phyloP scores from a whole-genome alignment of 306 rosid genomes.

The Dryas drummondii region DNA sequence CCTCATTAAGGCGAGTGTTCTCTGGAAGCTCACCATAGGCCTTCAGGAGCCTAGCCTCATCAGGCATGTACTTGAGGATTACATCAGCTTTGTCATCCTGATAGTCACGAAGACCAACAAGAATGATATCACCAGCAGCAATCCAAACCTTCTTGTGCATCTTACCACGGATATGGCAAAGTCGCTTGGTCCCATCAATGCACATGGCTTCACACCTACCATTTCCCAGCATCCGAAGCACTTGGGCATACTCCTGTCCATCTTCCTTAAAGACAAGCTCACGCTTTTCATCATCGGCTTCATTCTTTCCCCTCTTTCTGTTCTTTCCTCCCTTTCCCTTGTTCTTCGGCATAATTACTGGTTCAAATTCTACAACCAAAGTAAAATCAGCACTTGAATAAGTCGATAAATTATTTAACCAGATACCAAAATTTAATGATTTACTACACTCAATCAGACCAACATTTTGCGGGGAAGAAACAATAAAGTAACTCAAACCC shows the following conservation, averaged over 20 bases:
- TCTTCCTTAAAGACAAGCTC: slow-evolving; percentile 55
- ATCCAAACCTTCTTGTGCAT: slow-evolving; percentile 59
- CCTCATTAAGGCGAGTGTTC: slow-evolving; percentile 43
- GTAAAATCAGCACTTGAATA: not conserved
- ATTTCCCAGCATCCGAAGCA: slow-evolving; percentile 45
- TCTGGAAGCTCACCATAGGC: slow-evolving; percentile 53
- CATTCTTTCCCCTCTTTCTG: slow-evolving; percentile 53
- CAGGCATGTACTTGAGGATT: slow-evolving; percentile 55
- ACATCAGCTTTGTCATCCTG: slow-evolving; percentile 56
- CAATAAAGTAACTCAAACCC: not conserved
- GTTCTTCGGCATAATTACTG: slow-evolving; percentile 46
- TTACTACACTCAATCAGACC: not conserved
- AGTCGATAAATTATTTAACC: not conserved
- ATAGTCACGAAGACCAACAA: slow-evolving; percentile 47
- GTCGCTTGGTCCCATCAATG: slow-evolving; percentile 42
- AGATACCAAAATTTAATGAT: not conserved
- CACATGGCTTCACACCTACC: slow-evolving; percentile 48
- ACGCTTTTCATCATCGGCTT: slow-evolving; percentile 53
- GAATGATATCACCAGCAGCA: slow-evolving; percentile 51
- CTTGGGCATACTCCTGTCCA: slow-evolving; percentile 51
- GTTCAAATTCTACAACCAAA: slow-evolving; percentile 7
- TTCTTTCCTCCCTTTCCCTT: slow-evolving; percentile 56
- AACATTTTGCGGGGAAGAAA: not conserved
- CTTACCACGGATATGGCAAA: slow-evolving; percentile 48
- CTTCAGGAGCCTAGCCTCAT: slow-evolving; percentile 53